Evolutionary conservation across 805 yeast species (phyloP), one percentile per base, ranked within the genome.

Genomic region (Myxozyma udenii): DNA sequence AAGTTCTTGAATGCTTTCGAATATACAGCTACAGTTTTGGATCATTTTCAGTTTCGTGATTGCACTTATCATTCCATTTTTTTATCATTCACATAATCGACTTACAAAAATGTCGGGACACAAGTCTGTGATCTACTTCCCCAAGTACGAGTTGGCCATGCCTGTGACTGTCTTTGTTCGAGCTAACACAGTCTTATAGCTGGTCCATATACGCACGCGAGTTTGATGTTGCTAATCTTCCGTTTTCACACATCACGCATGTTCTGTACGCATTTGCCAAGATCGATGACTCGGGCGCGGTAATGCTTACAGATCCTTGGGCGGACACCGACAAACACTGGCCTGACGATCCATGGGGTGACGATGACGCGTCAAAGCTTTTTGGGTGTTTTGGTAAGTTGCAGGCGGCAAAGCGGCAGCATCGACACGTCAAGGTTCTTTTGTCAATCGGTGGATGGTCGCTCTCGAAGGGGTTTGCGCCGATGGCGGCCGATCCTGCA

Each of bases 391-490:
- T 82, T 42, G 73, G 78, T 52, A 77, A 76, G 61, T 66, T 83
- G 30, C 70, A 66, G 47, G 71, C 72, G 50, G 51, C 84, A 57
- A 83, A 82, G 61, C 60, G 63, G 33, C 42, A 55, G 41, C 46
- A 70, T 49, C 66, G 73, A 7, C 64, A 74, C 32, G 63, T 88
- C 28, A 80, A 81, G 55, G 71, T 82, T 0, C 71, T 81, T 2
- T 74, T 89, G 77, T 83, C 96, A 0, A 77, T 91, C 50, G 98
- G 98, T 3, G 98, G 98, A 0, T 81, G 83, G 83, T 73, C 83
- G 0, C 74, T 71, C 57, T 64, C 78, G 16, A 68, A 70, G 0
- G 69, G 71, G 11, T 72, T 81, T 0, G 68, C 66, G 1, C 74
- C 75, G 3, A 63, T 66, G 35, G 65, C 72, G 0, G 74, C 78